These are phyloP conservation scores for Cardamine occulta DNA, from an alignment of 345 rosid genomes.

Conservation along the genomic window DNA sequence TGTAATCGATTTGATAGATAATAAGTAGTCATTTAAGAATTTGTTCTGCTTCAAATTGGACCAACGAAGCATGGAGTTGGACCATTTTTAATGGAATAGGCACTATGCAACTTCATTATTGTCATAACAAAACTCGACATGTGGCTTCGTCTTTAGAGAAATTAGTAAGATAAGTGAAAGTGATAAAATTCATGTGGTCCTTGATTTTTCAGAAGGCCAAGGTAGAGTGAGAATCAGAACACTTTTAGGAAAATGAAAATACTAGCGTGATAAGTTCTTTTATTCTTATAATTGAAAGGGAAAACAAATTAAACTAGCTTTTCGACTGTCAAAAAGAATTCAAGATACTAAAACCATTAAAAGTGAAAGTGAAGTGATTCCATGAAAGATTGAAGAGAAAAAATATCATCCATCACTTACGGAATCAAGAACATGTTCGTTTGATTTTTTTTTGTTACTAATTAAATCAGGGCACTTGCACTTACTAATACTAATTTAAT, in stretches of 20 bases:
- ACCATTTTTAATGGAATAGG: slow-evolving; percentile 21
- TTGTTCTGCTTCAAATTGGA: slow-evolving; percentile 24
- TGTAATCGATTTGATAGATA: slow-evolving; percentile 13
- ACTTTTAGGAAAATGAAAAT: slow-evolving; percentile 15
- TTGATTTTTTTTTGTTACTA: neutral
- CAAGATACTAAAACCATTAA: slow-evolving; percentile 23
- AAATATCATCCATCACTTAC: slow-evolving; percentile 39
- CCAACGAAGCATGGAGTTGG: slow-evolving; percentile 17
- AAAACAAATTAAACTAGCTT: slow-evolving; percentile 15
- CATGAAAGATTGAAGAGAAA: slow-evolving; percentile 12
- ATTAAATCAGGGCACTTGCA: slow-evolving; percentile 21
- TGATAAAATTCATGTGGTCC: slow-evolving; percentile 21
- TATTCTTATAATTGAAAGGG: slow-evolving; percentile 11
- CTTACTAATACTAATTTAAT: neutral
- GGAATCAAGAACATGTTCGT: slow-evolving; percentile 40
- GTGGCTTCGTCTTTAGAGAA: slow-evolving; percentile 19
- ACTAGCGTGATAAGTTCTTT: slow-evolving; percentile 14
- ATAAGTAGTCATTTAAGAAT: slow-evolving; percentile 20
- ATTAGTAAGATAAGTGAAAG: neutral
- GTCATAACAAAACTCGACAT: slow-evolving; percentile 17
- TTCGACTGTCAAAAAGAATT: slow-evolving; percentile 23
- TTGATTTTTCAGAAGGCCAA: slow-evolving; percentile 3
- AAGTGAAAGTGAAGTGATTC: slow-evolving; percentile 35
- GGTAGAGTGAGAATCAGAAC: slow-evolving; percentile 34
- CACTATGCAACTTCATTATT: slow-evolving; percentile 14